phyloP scores from a whole-genome alignment of 2,329 filamentous ascomycete genomes.

The Ampelomyces quisqualis region DNA sequence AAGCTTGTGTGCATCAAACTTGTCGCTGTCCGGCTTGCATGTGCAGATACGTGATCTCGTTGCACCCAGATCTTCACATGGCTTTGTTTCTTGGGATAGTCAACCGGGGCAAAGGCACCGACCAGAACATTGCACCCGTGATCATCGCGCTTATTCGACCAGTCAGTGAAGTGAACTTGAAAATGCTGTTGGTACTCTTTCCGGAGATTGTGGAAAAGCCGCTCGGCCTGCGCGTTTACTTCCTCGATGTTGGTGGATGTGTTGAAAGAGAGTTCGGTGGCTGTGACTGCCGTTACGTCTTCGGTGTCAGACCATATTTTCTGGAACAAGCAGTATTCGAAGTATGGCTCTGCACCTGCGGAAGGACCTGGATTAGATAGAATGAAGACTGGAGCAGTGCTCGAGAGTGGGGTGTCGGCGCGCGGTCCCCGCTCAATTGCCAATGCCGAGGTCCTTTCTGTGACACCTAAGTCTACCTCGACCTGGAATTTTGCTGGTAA shows the following conservation, averaged over 20 bases:
- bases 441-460: too few relatives aligned
- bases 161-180: conserved; percentile 6
- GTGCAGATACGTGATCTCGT: conserved; percentile 13
- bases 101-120: conserved; percentile 9
- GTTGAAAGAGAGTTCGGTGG: conserved; percentile 7
- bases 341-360: conserved; percentile 20
- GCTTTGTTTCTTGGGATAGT: conserved; percentile 11
- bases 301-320: conserved; percentile 13
- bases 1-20: conserved; percentile 8
- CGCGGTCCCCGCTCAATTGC: too few relatives aligned
- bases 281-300: not conserved
- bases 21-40: conserved; percentile 9
- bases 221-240: conserved; percentile 21
- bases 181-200: conserved; percentile 8
- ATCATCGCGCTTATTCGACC: conserved; percentile 9
- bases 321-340: conserved; percentile 26
- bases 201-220: conserved; percentile 5
- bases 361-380: not conserved
- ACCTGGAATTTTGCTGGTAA: too few relatives aligned
- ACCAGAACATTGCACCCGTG: conserved; percentile 10
- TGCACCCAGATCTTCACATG: conserved; percentile 23
- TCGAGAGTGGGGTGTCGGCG: not conserved
- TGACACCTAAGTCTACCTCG: too few relatives aligned
- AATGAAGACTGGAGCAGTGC: not conserved
- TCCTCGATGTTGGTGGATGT: conserved; percentile 13